These are phyloP conservation scores for Alternaria ventricosa DNA, from an alignment of 2,329 filamentous ascomycete genomes.

Conservation along the genomic window DNA sequence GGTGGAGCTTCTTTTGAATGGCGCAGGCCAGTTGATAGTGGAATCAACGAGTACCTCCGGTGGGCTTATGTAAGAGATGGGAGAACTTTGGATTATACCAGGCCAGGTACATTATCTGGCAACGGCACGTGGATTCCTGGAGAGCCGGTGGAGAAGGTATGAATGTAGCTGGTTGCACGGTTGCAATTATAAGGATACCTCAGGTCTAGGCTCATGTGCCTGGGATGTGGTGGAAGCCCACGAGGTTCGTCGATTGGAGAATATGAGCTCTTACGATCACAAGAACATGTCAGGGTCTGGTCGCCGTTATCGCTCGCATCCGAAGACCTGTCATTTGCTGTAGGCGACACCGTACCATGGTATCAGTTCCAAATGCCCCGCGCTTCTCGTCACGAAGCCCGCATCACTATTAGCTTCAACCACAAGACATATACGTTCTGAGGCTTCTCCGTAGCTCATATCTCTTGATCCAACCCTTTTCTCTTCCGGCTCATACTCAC, in stretches of 20 bases:
- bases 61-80: slow-evolving; percentile 41
- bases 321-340: background rate
- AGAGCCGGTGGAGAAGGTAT: background rate
- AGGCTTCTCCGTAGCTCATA: background rate
- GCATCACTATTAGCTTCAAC: background rate
- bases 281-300: background rate
- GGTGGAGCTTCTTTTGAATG: slow-evolving; percentile 27
- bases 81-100: slow-evolving; percentile 41
- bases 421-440: background rate
- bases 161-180: slow-evolving; percentile 19
- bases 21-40: slow-evolving; percentile 50
- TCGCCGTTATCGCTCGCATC: background rate
- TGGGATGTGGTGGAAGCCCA: background rate
- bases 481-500: background rate
- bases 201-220: background rate
- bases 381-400: background rate
- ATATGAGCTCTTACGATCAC: background rate
- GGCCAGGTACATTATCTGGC: slow-evolving; percentile 30
- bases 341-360: background rate
- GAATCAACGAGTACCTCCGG: slow-evolving; percentile 44
- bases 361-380: background rate
- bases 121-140: slow-evolving; percentile 43
- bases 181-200: background rate
- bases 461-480: background rate
- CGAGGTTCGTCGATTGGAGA: background rate